Evolutionary conservation across 805 yeast genomes (phyloP), one percentile per base, ranked within the genome.

Genomic region (Candida awuae): DNA sequence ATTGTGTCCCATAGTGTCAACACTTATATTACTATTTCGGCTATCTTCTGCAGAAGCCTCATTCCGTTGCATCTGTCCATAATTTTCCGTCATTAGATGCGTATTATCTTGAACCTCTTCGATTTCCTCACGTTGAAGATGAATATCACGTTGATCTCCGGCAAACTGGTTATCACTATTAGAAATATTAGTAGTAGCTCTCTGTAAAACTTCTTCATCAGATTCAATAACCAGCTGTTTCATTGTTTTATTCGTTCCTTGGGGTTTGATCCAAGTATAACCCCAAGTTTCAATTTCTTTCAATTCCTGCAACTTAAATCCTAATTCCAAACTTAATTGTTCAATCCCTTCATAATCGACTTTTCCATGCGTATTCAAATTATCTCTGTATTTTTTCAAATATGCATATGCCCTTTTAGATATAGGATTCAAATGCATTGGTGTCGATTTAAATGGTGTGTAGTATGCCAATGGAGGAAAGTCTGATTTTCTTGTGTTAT

Each of bases 191-290:
- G 12, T 16, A 22, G 17, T 9, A 20, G 9, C 34, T 13, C 23
- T 8, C 3, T 16, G n/a, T n/a, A 21, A 8, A 21, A 9, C 26
- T 4, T 27, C 30, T 10, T 37, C 21, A 10, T 50, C 53, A 26
- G 44, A 45, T 19, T 50, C 57, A 10, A 47, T 57, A 18, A 39
- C 17, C 21, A 65, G 38, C 26, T 61, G 65, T 27, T 57, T 57
- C 68, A 77, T 64, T 1, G 84, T 80, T 53, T 69, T 74, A 3
- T 66, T 63, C 8, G 43, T n/a, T 4, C 49, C 49, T n/a, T 80
- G 66, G 0, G 87, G 86, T 32, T 63, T 63, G 40, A 81, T 12
- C 43, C 38, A 41, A 6, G 30, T 38, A 14, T 41, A 37, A 2
- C 49, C 49, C 43, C 43, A 46, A 14, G 19, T 31, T 17, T 42